These are phyloP conservation scores for Exutisphaerella laricina DNA, from an alignment of 2,329 filamentous ascomycete genomes.

Conservation along the genomic window DNA sequence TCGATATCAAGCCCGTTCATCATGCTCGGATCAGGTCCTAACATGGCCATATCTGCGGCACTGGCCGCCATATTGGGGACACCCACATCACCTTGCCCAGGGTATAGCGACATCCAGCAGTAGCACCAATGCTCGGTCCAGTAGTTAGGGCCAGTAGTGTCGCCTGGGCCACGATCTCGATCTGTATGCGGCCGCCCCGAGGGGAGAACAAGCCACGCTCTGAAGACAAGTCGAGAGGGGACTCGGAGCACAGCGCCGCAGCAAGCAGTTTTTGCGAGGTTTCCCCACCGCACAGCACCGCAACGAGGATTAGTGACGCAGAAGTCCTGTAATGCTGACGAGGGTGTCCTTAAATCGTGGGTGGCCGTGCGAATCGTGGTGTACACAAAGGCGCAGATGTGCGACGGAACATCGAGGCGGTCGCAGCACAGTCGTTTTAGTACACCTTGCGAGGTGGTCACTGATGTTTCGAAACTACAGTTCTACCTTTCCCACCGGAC, in stretches of 20 bases:
- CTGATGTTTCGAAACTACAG: background rate
- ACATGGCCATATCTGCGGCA: slow-evolving; percentile 18
- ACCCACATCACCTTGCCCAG: slow-evolving; percentile 13
- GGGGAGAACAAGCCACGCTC: slow-evolving; percentile 13
- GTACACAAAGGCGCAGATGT: too few species aligned
- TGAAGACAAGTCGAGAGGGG: slow-evolving; percentile 10
- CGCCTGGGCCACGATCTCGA: slow-evolving; percentile 18
- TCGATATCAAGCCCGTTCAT: slow-evolving; percentile 42
- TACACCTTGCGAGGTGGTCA: background rate
- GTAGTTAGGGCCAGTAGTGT: slow-evolving; percentile 11
- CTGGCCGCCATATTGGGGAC: slow-evolving; percentile 13
- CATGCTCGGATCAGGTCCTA: slow-evolving; percentile 28
- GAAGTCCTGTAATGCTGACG: background rate
- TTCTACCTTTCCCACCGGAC: background rate
- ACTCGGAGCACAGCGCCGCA: slow-evolving; percentile 6
- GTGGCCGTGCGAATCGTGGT: too few species aligned
- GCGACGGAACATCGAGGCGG: background rate
- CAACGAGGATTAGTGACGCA: background rate
- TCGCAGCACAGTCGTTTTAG: too few species aligned
- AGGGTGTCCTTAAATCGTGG: background rate
- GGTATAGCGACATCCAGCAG: slow-evolving; percentile 20
- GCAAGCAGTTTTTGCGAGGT: slow-evolving; percentile 3
- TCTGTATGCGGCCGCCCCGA: slow-evolving; percentile 17
- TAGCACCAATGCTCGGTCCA: slow-evolving; percentile 13
- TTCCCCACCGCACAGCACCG: background rate